Evolutionary conservation across 2,329 filamentous ascomycete genomes (phyloP).

Genomic region (Rutstroemia sp.): DNA sequence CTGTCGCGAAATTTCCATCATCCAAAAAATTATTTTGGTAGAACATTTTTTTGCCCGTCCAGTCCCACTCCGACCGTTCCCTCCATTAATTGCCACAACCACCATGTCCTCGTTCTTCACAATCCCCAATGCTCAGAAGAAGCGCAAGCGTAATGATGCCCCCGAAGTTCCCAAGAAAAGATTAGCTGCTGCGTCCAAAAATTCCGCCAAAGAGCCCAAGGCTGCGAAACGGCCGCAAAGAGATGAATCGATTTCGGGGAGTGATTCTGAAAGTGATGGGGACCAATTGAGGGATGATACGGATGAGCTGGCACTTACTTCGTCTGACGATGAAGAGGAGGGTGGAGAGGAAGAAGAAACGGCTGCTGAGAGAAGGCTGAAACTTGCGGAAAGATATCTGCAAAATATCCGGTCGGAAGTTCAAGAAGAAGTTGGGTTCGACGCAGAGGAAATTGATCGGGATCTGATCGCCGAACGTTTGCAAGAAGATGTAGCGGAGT

Average conservation of each 20-base stretch:
- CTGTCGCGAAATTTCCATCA: slow-evolving; percentile 13
- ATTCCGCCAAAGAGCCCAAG: slow-evolving; percentile 29
- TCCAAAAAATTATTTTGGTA: slow-evolving; percentile 10
- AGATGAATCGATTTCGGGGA: slow-evolving; percentile 73
- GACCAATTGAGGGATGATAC: slow-evolving; percentile 33
- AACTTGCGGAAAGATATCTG: slow-evolving; percentile 86
- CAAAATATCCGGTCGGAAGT: slow-evolving; percentile 82
- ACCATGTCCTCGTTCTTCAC: slow-evolving; percentile 95
- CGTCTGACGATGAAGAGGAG: slow-evolving; percentile 52
- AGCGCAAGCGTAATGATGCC: slow-evolving; percentile 67
- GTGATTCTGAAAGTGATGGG: slow-evolving; percentile 65
- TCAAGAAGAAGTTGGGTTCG: slow-evolving; percentile 71
- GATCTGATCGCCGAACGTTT: slow-evolving; percentile 87
- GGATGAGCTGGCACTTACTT: slow-evolving; percentile 50
- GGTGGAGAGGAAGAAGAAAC: slow-evolving; percentile 65
- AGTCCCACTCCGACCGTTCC: background rate
- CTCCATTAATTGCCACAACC: background rate
- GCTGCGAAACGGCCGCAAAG: slow-evolving; percentile 37
- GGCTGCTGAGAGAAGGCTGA: slow-evolving; percentile 76
- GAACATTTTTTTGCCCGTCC: slow-evolving; percentile 5
- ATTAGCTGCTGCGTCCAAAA: slow-evolving; percentile 36
- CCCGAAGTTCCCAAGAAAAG: slow-evolving; percentile 53
- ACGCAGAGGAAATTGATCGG: slow-evolving; percentile 86
- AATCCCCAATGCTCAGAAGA: slow-evolving; percentile 75
- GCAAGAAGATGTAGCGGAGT: slow-evolving; percentile 86